Evolutionary conservation across 2,329 filamentous ascomycete species (phyloP), one percentile per base, ranked within the genome.

Genomic region (Cryphonectria parasitica): DNA sequence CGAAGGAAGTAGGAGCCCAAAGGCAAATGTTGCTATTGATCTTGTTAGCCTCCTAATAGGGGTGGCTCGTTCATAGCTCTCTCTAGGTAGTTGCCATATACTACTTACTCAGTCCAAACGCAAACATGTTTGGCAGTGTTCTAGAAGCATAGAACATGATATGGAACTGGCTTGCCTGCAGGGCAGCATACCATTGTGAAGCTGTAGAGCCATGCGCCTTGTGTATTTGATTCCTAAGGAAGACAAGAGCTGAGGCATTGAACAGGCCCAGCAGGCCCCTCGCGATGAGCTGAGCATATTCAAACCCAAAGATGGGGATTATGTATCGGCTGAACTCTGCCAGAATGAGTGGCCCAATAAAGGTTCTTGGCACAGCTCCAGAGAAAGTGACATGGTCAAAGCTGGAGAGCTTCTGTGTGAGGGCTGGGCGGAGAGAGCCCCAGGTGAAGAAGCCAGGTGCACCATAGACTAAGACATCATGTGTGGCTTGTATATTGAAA

Each of bases 61-160:
- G 25, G 28, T 28, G 15, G 22, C 7, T 56, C 15, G 17, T 19
- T 7, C 2, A 52, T 54, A 19, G 22, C 2, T 5, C 6, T 49
- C 28, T 13, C 10, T 25, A 25, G 6, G 8, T 49, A 13, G 6
- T 56, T 56, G 25, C 4, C n/a, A 36, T 5, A 36, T 49, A 85
- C 90, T 49, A 85, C 90, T 81, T 84, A 95, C 91, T 93, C 71
- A 98, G 82, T 13, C 90, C 89, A 82, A 98, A 96, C 28, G 96
- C 95, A 81, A 98, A 97, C 92, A 97, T 97, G 79, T 99, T 99
- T 1, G 96, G 96, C 74, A 99, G 83, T 2, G 94, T 96, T 72
- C 96, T 87, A 22, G 94, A 96, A 19, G 95, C 91, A 83, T 99
- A 99, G 81, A 94, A 99, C 73, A 96, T 86, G 72, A 97, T 83